A percentile compares a stretch with the other conserved stretches of the same genome.
phyloP scores from a whole-genome alignment of 768 basidiomycete species.

The Collybia mongolica region DNA sequence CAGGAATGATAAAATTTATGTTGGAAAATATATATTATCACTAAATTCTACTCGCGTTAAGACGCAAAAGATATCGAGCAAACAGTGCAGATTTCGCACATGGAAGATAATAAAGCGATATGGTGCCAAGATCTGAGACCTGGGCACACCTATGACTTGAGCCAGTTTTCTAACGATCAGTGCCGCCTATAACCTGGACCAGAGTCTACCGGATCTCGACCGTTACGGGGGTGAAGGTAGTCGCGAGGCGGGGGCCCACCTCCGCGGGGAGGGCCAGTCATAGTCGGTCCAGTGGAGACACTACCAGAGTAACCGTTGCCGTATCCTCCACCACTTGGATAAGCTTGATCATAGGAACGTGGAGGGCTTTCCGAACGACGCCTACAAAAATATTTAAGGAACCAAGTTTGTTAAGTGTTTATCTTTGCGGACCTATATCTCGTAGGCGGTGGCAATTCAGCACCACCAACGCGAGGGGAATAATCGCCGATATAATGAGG shows the following conservation, averaged over 20 bases:
- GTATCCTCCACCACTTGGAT: conserved; percentile 37
- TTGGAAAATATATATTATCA: no score
- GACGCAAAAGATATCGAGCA: no score
- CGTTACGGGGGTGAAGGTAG: conserved; percentile 45
- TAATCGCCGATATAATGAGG: conserved; percentile 50
- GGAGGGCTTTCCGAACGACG: conserved; percentile 76
- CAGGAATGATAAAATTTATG: no score
- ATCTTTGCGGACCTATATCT: conserved; percentile 42
- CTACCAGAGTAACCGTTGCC: conserved; percentile 50
- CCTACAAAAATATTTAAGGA: conserved; percentile 28
- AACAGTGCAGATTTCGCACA: neutral
- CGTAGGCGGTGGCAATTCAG: conserved; percentile 39
- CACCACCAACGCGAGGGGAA: conserved; percentile 50
- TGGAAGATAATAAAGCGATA: conserved; percentile 2
- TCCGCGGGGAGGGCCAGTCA: conserved; percentile 25
- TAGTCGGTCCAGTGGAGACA: conserved; percentile 33
- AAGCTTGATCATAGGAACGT: conserved; percentile 50
- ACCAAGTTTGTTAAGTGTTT: neutral
- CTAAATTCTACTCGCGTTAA: no score
- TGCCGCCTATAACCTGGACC: conserved; percentile 38
- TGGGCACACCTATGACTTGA: conserved; percentile 4
- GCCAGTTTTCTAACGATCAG: conserved; percentile 13
- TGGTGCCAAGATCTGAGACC: conserved; percentile 11
- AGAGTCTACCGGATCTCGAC: conserved; percentile 42
- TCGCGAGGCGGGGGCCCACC: conserved; percentile 35